Conservation (phyloP, 345 rosid genomes). For the Toxicodendron radicans region DNA sequence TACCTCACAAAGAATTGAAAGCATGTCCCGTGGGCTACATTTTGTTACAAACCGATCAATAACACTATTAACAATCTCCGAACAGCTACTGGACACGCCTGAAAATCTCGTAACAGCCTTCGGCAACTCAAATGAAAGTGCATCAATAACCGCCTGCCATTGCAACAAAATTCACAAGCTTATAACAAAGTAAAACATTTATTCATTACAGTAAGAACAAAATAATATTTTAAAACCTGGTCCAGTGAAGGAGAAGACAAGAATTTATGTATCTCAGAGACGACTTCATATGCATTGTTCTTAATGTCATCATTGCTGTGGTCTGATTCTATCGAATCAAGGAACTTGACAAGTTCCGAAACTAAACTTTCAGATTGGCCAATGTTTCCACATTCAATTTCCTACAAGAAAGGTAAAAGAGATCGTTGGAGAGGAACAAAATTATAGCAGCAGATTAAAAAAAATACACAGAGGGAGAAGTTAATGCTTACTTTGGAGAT, state of each 20-base stretch:
- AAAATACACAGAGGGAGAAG: not conserved
- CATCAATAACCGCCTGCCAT: slow-evolving; percentile 60
- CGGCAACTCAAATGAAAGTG: slow-evolving; percentile 72
- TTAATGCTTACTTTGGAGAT: slow-evolving; percentile 41
- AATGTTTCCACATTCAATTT: slow-evolving; percentile 46
- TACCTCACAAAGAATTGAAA: slow-evolving; percentile 85
- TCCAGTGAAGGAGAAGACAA: slow-evolving; percentile 48
- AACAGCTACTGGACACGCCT: slow-evolving; percentile 47
- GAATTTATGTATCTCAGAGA: slow-evolving; percentile 36
- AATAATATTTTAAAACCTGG: slow-evolving; percentile 44
- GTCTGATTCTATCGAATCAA: slow-evolving; percentile 39
- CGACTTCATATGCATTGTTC: slow-evolving; percentile 41
- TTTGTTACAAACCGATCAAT: slow-evolving; percentile 46
- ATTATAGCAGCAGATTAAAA: not conserved
- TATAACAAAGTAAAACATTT: not conserved
- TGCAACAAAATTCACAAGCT: slow-evolving; percentile 16
- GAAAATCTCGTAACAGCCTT: slow-evolving; percentile 65
- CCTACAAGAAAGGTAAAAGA: slow-evolving; percentile 21
- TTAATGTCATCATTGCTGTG: slow-evolving; percentile 35
- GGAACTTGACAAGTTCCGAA: slow-evolving; percentile 46
- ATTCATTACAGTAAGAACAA: not conserved
- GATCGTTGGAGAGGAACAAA: not conserved
- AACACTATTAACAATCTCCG: slow-evolving; percentile 45
- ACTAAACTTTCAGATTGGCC: slow-evolving; percentile 38
- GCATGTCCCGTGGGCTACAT: slow-evolving; percentile 87